These are phyloP conservation scores for Lippia alba DNA, from an alignment of 305 asterid genomes.

Conservation along the genomic window DNA sequence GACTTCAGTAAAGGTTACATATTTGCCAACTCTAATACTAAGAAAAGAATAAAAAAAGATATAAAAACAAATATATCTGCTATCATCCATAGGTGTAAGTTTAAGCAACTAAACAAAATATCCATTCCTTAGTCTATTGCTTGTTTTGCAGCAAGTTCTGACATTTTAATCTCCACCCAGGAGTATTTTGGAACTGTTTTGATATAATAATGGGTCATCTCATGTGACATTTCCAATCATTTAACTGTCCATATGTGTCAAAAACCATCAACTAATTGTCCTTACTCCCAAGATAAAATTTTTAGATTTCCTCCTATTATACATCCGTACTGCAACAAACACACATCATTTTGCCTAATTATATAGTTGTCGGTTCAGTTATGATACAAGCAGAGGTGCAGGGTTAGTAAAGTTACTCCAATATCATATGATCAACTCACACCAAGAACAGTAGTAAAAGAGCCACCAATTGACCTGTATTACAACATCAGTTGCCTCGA, in stretches of 20 bases:
- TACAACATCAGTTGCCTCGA: conserved; percentile 81
- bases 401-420: conserved; percentile 13
- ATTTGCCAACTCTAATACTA: conserved; percentile 4
- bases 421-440: conserved; percentile 13
- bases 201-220: not conserved
- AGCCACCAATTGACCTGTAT: conserved; percentile 65
- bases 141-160: conserved; percentile 10
- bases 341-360: conserved; percentile 22
- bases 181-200: not conserved
- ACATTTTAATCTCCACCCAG: conserved; percentile 6
- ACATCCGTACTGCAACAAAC: conserved; percentile 16
- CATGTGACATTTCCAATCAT: conserved; percentile 27
- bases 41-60: no score
- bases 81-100: not conserved
- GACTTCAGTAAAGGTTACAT: conserved; percentile 8
- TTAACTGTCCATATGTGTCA: conserved; percentile 7
- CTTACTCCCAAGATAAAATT: not conserved
- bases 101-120: conserved; percentile 21
- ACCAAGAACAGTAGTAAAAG: conserved; percentile 17
- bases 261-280: conserved; percentile 31
- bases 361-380: conserved; percentile 5
- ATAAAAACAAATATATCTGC: no score
- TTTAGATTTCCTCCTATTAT: not conserved
- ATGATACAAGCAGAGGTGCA: conserved; percentile 20
- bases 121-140: conserved; percentile 4